Evolutionary conservation across 2,329 filamentous ascomycete species (phyloP).

Genomic region (Acephala macrosclerotiorum): DNA sequence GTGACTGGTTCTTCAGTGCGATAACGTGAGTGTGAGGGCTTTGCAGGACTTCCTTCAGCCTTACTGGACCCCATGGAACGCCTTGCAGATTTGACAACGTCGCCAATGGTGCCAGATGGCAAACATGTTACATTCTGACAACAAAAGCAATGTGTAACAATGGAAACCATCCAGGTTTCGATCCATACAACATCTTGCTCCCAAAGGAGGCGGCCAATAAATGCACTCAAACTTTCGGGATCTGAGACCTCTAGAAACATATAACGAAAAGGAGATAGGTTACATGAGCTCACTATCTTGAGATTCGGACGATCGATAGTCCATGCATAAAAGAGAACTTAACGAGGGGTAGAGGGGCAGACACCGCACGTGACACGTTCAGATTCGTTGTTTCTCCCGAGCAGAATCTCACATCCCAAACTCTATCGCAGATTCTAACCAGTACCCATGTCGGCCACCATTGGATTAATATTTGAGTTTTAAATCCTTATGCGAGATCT

Average conservation of each 20-base stretch:
- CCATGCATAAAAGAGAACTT: background rate
- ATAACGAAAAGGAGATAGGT: too few species aligned
- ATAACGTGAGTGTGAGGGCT: too few species aligned
- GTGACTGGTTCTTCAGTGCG: background rate
- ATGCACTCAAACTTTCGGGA: too few species aligned
- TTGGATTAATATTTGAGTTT: background rate
- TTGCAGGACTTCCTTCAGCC: background rate
- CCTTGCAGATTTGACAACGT: background rate
- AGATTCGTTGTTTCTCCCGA: background rate
- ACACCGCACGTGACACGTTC: background rate
- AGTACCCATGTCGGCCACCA: background rate
- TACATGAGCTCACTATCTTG: too few species aligned
- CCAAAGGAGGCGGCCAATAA: too few species aligned
- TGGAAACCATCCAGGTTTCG: too few species aligned
- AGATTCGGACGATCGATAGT: too few species aligned
- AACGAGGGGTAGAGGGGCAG: background rate
- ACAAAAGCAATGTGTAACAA: too few species aligned
- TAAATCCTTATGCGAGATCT: background rate
- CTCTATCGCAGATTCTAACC: background rate
- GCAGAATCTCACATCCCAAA: background rate
- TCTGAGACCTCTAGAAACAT: too few species aligned
- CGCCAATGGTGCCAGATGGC: background rate
- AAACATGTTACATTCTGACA: background rate
- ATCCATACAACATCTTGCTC: too few species aligned
- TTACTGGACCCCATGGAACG: conserved; percentile 2